These are phyloP conservation scores for Pseudonectria buxi DNA, from an alignment of 2,329 filamentous ascomycete genomes.

Conservation along the genomic window DNA sequence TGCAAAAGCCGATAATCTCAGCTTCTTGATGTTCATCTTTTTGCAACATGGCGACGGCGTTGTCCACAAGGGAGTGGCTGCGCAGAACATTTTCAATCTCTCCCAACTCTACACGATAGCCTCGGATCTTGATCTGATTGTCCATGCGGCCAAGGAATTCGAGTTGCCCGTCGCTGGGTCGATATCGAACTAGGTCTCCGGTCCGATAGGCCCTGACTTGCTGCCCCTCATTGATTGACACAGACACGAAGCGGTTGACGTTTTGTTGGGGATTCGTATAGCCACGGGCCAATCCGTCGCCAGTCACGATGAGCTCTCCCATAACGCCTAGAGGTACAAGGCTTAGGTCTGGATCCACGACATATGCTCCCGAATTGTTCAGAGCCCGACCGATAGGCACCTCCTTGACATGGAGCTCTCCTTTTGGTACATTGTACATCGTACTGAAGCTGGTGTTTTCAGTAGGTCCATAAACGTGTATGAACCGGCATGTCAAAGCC, in stretches of 20 bases:
- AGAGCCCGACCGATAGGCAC: conserved; percentile 4
- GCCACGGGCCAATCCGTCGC: conserved; percentile 15
- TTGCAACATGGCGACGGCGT: conserved; percentile 12
- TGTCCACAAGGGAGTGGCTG: conserved; percentile 6
- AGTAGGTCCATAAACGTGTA: conserved; percentile 9
- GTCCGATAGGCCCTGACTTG: conserved; percentile 16
- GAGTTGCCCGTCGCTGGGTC: conserved; percentile 14
- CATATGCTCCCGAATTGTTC: conserved; percentile 10
- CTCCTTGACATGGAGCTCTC: too few relatives aligned
- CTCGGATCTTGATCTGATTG: conserved; percentile 24
- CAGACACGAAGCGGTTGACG: conserved; percentile 8
- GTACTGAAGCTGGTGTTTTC: conserved; percentile 11
- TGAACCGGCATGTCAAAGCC: not conserved
- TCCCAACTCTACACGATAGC: conserved; percentile 23
- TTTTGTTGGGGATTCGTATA: conserved; percentile 11
- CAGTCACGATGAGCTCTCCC: conserved; percentile 19
- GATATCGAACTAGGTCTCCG: conserved; percentile 19
- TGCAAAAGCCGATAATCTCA: conserved; percentile 5
- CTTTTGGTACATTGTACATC: not conserved
- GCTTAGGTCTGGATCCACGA: conserved; percentile 14
- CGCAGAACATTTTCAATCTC: conserved; percentile 21
- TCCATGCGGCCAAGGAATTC: conserved; percentile 25
- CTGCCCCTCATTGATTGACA: conserved; percentile 3
- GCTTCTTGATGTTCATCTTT: conserved; percentile 1
- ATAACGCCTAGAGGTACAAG: conserved; percentile 18